Percentiles rank a stretch among this genome's conserved stretches.
phyloP scores from a whole-genome alignment of 129 eudicot genomes.

The Lactuca saligna region DNA sequence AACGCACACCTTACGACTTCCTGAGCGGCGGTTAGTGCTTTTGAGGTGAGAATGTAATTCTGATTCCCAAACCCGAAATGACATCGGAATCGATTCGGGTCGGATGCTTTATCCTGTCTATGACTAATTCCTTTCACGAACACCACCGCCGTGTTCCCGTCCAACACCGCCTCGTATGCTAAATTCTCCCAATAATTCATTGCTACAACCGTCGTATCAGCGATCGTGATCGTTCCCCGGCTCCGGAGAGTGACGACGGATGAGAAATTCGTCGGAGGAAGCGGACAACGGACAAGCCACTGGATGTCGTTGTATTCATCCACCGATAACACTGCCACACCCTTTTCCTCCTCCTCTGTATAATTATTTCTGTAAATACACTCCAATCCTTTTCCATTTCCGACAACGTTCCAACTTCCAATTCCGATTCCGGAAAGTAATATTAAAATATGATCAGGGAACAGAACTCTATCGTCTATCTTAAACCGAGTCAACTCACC shows the following conservation, averaged over 20 bases:
- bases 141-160: conserved; percentile 57
- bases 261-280: conserved; percentile 59
- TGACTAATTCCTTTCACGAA: conserved; percentile 86
- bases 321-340: conserved; percentile 46
- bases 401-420: background rate
- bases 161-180: conserved; percentile 70
- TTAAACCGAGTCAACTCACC: conserved; percentile 23
- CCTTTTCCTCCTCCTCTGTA: conserved; percentile 15
- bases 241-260: conserved; percentile 34
- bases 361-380: conserved; percentile 54
- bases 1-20: conserved; percentile 82
- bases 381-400: conserved; percentile 25
- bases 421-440: conserved; percentile 29
- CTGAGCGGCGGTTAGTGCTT: conserved; percentile 83
- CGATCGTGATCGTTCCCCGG: conserved; percentile 11
- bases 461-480: conserved; percentile 59
- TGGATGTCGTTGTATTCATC: conserved; percentile 53
- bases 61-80: conserved; percentile 58
- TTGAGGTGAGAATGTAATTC: conserved; percentile 41
- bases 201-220: conserved; percentile 22
- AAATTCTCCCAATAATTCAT: conserved; percentile 64
- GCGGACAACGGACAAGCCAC: conserved; percentile 72
- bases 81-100: conserved; percentile 69
- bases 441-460: conserved; percentile 71
- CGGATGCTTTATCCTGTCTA: conserved; percentile 61